Base-by-base conservation (phyloP, 352 stramenopile genomes). In the Sclerospora graminicola region DNA sequence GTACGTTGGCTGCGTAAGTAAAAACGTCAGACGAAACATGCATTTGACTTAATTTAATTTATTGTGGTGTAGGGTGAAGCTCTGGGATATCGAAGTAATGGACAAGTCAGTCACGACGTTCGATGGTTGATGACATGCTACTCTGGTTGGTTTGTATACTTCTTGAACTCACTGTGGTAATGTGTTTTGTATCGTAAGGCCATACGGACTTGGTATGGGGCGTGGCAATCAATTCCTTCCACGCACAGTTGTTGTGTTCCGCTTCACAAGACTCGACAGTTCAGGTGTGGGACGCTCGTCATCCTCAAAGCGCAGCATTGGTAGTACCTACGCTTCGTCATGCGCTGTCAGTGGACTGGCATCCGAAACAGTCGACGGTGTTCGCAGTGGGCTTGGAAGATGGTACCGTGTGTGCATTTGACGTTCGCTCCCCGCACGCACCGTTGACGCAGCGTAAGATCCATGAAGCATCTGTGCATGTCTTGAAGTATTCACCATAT, bases 201-300 rank as follows among this genome's bases (percentile, higher is more conserved):
- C 79, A 91, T 48, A 69, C 58, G 33, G 74, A 88, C 36, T 66
- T 89, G 38, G 69, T 91, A 21, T 91, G 79, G 79, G 58, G 51
- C 20, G 65, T 91, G 19, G 60, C 63, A 4, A 70, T 69, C 58
- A 81, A 68, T 31, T 63, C 65, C 1, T 48, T 33, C 11, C 45
- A 71, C 20, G 59, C 61, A 1, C 54, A 70, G 31, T 14, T 78
- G 39, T 50, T 84, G 11, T 78, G 67, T 13, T 78, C 76, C 13
- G 71, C 69, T 0, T 76, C 76, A 8, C 74, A 89, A 28, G 79
- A 91, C 44, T 48, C 57, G 23, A 84, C 74, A 1, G 73, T 88
- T 31, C 69, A 80, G 32, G 43, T 91, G 14, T 91, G 79, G 79
- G 76, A 91, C 44, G 56, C 68, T 31, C 76, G 79, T n/a, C 57